Evolutionary conservation across 768 basidiomycete species (phyloP).

Genomic region (Suillus lakei): DNA sequence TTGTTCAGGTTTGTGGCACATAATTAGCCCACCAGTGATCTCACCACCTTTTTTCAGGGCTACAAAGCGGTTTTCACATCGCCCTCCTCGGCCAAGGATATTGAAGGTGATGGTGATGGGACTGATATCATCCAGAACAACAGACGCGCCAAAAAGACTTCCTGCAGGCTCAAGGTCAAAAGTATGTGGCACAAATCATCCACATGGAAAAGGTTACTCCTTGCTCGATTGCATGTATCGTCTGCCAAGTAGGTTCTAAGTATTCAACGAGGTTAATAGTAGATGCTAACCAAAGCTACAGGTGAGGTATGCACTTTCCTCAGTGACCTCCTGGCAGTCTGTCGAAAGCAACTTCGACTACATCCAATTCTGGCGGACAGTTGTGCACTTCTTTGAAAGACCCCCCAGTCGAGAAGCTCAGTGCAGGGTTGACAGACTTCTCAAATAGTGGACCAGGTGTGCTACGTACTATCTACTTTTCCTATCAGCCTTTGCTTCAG

Average conservation of each 20-base stretch:
- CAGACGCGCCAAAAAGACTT: too few relatives aligned
- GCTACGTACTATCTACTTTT: too few relatives aligned
- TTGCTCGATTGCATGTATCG: constrained; percentile 21
- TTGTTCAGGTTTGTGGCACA: too few relatives aligned
- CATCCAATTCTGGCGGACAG: constrained; percentile 24
- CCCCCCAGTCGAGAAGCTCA: constrained; percentile 13
- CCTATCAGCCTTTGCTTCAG: too few relatives aligned
- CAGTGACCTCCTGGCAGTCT: constrained; percentile 12
- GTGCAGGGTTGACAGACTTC: neutral
- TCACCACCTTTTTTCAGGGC: too few relatives aligned
- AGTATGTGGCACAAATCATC: constrained; percentile 15
- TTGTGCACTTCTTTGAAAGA: constrained; percentile 33
- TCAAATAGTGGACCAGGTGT: neutral
- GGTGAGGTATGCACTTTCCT: constrained; percentile 21
- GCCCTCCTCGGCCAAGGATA: too few relatives aligned
- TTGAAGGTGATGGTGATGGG: too few relatives aligned
- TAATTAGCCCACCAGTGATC: too few relatives aligned
- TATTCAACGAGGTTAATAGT: neutral
- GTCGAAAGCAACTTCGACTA: constrained; percentile 24
- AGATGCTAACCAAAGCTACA: neutral
- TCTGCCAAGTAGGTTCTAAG: constrained; percentile 24
- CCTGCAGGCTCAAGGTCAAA: neutral
- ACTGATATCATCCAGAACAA: too few relatives aligned
- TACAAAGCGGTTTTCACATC: too few relatives aligned
- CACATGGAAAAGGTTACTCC: constrained; percentile 15